These are phyloP conservation scores for Chionographis japonica DNA, from an alignment of 106 monocot species.

Conservation along the genomic window DNA sequence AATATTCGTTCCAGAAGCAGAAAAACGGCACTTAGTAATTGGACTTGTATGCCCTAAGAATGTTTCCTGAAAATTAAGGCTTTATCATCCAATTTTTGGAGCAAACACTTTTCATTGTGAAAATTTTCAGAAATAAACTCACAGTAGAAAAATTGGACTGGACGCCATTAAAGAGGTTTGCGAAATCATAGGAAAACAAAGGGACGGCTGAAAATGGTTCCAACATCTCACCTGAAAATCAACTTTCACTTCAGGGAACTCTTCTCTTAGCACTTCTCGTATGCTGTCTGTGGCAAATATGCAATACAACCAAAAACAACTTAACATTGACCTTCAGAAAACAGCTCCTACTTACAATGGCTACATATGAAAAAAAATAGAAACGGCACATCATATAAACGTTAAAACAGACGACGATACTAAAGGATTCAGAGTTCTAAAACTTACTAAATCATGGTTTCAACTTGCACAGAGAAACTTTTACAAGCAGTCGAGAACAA, in stretches of 20 bases:
- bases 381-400: no score
- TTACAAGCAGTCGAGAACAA: no score
- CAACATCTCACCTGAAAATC: slow-evolving; percentile 64
- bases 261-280: slow-evolving; percentile 30
- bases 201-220: not conserved
- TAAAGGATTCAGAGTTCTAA: no score
- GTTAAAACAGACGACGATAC: no score
- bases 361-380: no score
- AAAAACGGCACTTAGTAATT: slow-evolving; percentile 87
- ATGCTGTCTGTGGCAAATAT: slow-evolving; percentile 16
- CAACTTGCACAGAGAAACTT: no score
- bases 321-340: not conserved
- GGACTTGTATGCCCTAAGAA: slow-evolving; percentile 96
- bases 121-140: no score
- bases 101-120: no score
- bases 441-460: no score
- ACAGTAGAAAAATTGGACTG: no score
- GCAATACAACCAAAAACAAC: not conserved
- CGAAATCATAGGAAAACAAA: not conserved
- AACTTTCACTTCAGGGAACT: slow-evolving; percentile 82
- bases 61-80: slow-evolving; percentile 69
- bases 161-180: no score
- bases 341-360: not conserved
- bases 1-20: slow-evolving; percentile 87
- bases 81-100: not conserved